phyloP scores from a whole-genome alignment of 352 stramenopile species.

The Phytopythium kandeliae region DNA sequence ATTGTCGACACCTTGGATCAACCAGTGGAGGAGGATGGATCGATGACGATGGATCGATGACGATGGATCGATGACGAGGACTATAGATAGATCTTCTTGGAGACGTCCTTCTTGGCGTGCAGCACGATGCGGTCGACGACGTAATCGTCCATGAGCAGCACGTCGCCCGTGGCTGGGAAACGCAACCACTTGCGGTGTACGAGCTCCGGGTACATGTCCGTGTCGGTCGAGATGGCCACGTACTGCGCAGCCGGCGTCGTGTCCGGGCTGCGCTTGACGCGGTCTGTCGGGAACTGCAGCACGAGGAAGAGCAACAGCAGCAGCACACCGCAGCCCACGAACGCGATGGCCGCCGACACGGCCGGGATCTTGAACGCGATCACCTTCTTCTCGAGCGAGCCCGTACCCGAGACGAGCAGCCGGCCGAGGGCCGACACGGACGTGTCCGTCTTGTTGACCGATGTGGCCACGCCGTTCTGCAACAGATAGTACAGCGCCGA shows the following conservation, averaged over 20 bases:
- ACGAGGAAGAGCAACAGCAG: constrained; percentile 8
- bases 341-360: constrained; percentile 14
- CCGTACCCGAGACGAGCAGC: constrained; percentile 7
- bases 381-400: constrained; percentile 17
- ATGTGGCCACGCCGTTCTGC: constrained; percentile 29
- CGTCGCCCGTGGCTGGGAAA: constrained; percentile 15
- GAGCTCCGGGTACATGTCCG: constrained; percentile 5
- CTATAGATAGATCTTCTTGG: constrained; percentile 12
- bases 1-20: too few species aligned
- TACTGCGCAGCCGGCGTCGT: constrained; percentile 5
- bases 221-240: constrained; percentile 8
- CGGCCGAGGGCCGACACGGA: not conserved
- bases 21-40: too few species aligned
- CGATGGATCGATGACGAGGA: too few species aligned
- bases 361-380: constrained; percentile 23
- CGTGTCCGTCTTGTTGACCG: constrained; percentile 10
- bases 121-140: constrained; percentile 13
- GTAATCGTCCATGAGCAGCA: constrained; percentile 7
- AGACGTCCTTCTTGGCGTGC: constrained; percentile 8
- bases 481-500: constrained; percentile 50
- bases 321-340: constrained; percentile 6
- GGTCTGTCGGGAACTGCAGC: constrained; percentile 14
- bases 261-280: constrained; percentile 5
- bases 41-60: too few species aligned
- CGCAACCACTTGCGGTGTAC: constrained; percentile 11